Base-by-base conservation (phyloP, 805 yeast genomes). In the Saccharomycopsis schoenii region DNA sequence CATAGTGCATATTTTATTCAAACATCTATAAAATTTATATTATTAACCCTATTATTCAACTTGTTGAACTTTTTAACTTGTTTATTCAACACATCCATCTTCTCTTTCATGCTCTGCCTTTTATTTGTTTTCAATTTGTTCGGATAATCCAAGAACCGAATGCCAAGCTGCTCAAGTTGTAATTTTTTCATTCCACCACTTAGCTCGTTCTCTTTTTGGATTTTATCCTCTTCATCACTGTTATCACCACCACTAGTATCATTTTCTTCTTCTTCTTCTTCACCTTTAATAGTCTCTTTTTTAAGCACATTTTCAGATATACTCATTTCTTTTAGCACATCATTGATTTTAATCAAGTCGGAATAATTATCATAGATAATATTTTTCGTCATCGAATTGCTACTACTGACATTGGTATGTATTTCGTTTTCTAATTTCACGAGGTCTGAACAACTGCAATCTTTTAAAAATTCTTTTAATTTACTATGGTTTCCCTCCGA, bases 401-500 rank as follows among this genome's bases (percentile, higher is more conserved):
- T 61, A 19, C 57, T 59, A 34, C 52, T 57, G 1, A 61, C 62
- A 11, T 61, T 55, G 39, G 56, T 51, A 60, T 63, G 64, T 34
- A 63, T 51, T 19, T 60, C 58, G 37, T 63, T 63, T 37, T 63
- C 66, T 21, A 63, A 42, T 21, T 42, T 40, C n/a, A 63, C 55
- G 10, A 63, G 40, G 36, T 66, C 67, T 58, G 65, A 70, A 15
- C 67, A 63, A 19, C 67, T 55, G 24, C 64, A 59, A 4, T 64
- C 57, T 24, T 61, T 65, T 15, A 64, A 66, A 4, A 34, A 60
- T 14, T 58, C 14, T 14, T 61, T 54, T 12, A 59, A 56, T 34
- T 66, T 66, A 15, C 59, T 65, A 24, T 67, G 70, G 9, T 61
- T 68, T 9, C 67, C 76, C 52, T 47, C 52, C 9, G 52, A 34